Evolutionary conservation across 2,329 filamentous ascomycete species (phyloP), one percentile per base, ranked within the genome.

Genomic region (Nemania abortiva): DNA sequence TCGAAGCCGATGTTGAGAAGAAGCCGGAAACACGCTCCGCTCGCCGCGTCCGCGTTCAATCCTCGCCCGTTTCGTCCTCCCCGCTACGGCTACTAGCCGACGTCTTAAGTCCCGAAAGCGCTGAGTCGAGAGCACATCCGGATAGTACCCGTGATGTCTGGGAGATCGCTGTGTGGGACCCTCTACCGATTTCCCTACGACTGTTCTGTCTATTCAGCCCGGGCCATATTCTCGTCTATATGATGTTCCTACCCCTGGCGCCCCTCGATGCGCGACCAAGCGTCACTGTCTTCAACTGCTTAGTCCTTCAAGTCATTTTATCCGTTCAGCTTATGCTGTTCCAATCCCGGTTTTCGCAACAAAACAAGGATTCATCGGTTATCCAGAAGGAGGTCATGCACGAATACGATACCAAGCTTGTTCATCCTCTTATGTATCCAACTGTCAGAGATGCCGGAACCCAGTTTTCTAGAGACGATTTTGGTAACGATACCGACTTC

Each of bases 371-470:
- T 79, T 89, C 89, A 1, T 86, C 90, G 1, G 87, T 98, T 55
- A 92, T 99, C 67, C 94, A 97, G 74, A 94, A 92, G 74, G 93
- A 98, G 81, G 95, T 98, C 5, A 86, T 98, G 81, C 91, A 94
- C 78, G 96, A 99, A 81, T 99, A 99, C 78, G 94, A 98, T 78
- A 93, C 90, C 74, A 99, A 99, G 82, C 98, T 92, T 77, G 96
- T 99, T 0, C 94, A 97, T 76, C 96, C 96, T 1, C 88, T 91
- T 11, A 88, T 97, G n/a, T 92, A 97, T 74, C 92, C 92, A 7
- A 85, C 92, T 5, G 92, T 97, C 72, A 82, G 88, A 63, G 87
- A 89, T 89, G 94, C 95, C 1, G 92, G 89, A 6, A 96, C 92
- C 0, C 95, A 98, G 79, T 91, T 91, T 67, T 89, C 88, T 47